Evolutionary conservation across 2,329 filamentous ascomycete genomes (phyloP).

Genomic region (Penicillium sp.): DNA sequence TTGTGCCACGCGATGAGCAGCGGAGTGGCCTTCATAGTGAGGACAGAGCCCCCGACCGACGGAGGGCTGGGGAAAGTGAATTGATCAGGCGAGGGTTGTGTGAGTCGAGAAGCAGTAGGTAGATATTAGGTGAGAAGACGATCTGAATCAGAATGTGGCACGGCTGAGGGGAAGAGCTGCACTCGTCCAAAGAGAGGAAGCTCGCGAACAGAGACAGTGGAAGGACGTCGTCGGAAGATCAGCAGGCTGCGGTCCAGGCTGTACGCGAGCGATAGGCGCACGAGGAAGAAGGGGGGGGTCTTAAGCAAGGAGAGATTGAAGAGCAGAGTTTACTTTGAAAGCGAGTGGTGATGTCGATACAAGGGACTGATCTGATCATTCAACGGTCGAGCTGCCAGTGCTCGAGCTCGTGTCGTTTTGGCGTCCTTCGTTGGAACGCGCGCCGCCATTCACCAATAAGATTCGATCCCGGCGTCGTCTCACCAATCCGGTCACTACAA

Average conservation of each 20-base stretch:
- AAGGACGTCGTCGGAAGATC: background rate
- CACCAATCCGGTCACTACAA: background rate
- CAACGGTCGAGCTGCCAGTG: background rate
- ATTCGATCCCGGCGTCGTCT: background rate
- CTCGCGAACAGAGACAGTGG: background rate
- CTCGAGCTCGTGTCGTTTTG: conserved; percentile 20
- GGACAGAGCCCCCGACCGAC: conserved; percentile 28
- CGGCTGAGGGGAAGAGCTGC: background rate
- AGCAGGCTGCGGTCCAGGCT: background rate
- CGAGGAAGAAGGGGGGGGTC: background rate
- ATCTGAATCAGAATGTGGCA: background rate
- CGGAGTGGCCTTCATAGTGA: conserved; percentile 88
- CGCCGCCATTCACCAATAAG: conserved; percentile 14
- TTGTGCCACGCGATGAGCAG: conserved; percentile 99
- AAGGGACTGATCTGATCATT: conserved; percentile 3
- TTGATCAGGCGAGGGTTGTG: background rate
- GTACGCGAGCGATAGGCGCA: background rate
- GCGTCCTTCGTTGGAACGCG: conserved; percentile 17
- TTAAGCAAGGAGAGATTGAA: background rate
- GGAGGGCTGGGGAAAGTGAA: conserved; percentile 2
- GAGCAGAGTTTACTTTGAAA: background rate
- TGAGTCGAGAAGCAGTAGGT: background rate
- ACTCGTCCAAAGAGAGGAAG: background rate
- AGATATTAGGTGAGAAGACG: background rate
- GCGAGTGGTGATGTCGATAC: conserved; percentile 18